These are phyloP conservation scores for Protomyces arabidopsidicola DNA, from an alignment of 1,139 yeast genomes.

Conservation along the genomic window DNA sequence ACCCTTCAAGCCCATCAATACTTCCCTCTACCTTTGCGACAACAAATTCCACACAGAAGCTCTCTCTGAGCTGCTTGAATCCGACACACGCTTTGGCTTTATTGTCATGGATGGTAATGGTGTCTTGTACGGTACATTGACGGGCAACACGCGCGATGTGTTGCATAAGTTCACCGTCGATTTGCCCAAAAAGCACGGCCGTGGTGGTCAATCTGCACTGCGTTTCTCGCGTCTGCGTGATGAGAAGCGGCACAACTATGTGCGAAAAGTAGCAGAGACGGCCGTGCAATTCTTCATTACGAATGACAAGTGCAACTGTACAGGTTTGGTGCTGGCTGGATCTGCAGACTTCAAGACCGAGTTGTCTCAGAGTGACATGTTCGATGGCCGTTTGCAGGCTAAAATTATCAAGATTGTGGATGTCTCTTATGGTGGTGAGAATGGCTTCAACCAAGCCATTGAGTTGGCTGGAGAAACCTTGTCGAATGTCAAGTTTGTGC, in stretches of 20 bases:
- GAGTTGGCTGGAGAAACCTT: constrained; percentile 94
- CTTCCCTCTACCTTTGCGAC: constrained; percentile 91
- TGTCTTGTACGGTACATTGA: constrained; percentile 88
- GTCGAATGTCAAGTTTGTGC: constrained; percentile 93
- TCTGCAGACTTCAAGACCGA: constrained; percentile 97
- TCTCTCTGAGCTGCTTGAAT: constrained; percentile 82
- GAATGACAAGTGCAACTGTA: constrained; percentile 84
- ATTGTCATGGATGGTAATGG: constrained; percentile 99
- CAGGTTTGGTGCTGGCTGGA: constrained; percentile 94
- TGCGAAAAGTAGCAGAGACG: constrained; percentile 94
- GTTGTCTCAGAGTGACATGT: constrained; percentile 84
- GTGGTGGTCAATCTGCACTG: constrained; percentile 99
- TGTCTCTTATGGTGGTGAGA: constrained; percentile 97
- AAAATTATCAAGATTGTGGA: constrained; percentile 90
- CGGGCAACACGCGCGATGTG: constrained; percentile 95
- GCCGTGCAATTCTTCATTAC: constrained; percentile 96
- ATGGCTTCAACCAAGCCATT: constrained; percentile 97
- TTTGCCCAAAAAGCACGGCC: constrained; percentile 97
- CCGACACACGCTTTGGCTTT: constrained; percentile 94
- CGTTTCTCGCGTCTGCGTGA: constrained; percentile 99
- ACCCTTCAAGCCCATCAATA: constrained; percentile 97
- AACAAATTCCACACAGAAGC: constrained; percentile 98
- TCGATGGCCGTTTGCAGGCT: constrained; percentile 80
- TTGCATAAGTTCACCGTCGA: constrained; percentile 95
- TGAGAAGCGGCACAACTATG: constrained; percentile 97